Evolutionary conservation across 371 early-diverging fungal species (phyloP), one percentile per base, ranked within the genome.

Genomic region (Mortierella sp.): DNA sequence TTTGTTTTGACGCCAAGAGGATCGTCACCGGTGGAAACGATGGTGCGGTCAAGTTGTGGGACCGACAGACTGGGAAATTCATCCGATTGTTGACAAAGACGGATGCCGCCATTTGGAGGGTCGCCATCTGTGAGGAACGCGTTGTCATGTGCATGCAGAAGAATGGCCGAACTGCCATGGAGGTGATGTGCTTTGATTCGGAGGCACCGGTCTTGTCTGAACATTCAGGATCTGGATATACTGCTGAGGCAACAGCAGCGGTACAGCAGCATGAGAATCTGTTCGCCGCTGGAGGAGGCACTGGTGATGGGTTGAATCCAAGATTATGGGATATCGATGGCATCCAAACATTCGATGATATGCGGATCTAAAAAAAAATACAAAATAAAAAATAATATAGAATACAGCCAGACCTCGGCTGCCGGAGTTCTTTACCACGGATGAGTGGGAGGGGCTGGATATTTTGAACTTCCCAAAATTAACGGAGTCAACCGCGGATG

Each of bases 11-110:
- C 61, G 83, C 84, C 53, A 82, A 90, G 51, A 89, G 94, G 12
- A 90, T 95, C 67, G 86, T 95, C 11, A 90, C 92, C 7, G 94
- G 94, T 9, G 89, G 90, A 17, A 94, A 95, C 64, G 95, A 95
- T 61, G 94, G 94, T 0, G 88, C 90, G 6, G 89, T 94, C 58
- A 95, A 93, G 63, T 56, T 94, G n/a, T 95, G 94, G 94, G 94
- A 95, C 72, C 86, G 94, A 11, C 66, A 83, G 76, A 80, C 87
- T 52, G 95, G 94, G 4, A 83, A 88, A 19, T 84, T 90, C 51
- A 84, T 92, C 31, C 80, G 94, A n/a, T 86, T 84, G 50, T 78
- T 94, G 50, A 88, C 86, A 7, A 79, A 78, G 42, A 82, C 85
- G 0, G 89, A 87, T 11, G 84, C 86, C 6, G 83, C 87, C 0